Conservation (phyloP, 495 filamentous ascomycete species). For the Saxophila tyrrhenica region DNA sequence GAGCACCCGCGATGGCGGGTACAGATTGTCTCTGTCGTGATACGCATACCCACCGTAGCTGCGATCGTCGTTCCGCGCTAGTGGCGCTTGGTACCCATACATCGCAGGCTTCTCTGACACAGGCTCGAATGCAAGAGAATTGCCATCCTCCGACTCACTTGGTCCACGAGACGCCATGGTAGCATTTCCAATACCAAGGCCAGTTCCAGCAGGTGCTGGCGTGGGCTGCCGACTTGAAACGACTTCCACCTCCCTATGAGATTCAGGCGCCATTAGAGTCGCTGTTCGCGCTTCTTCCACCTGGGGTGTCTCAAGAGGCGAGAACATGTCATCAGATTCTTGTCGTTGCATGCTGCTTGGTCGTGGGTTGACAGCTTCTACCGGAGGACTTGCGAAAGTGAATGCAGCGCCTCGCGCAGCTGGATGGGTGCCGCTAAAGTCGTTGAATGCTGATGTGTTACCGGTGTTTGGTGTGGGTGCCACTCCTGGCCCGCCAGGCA, state of each 20-base stretch:
- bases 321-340: neutral
- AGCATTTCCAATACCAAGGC: neutral
- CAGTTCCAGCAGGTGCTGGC: neutral
- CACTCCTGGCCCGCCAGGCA: neutral
- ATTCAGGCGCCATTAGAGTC: slow-evolving; percentile 8
- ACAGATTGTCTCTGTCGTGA: slow-evolving; percentile 3
- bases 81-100: neutral
- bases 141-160: neutral
- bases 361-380: neutral
- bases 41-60: neutral
- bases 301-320: slow-evolving; percentile 7
- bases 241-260: slow-evolving; percentile 7
- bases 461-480: neutral
- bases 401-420: neutral
- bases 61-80: neutral
- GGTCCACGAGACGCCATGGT: slow-evolving; percentile 4
- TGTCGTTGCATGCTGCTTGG: neutral
- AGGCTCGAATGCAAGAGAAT: neutral
- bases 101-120: neutral
- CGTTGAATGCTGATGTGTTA: neutral
- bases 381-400: neutral
- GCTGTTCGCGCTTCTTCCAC: slow-evolving; percentile 12
- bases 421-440: slow-evolving; percentile 1
- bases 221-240: neutral
- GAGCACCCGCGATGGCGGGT: neutral